Evolutionary conservation across 441 rosid genomes (phyloP).

Genomic region (Populus hybrid): DNA sequence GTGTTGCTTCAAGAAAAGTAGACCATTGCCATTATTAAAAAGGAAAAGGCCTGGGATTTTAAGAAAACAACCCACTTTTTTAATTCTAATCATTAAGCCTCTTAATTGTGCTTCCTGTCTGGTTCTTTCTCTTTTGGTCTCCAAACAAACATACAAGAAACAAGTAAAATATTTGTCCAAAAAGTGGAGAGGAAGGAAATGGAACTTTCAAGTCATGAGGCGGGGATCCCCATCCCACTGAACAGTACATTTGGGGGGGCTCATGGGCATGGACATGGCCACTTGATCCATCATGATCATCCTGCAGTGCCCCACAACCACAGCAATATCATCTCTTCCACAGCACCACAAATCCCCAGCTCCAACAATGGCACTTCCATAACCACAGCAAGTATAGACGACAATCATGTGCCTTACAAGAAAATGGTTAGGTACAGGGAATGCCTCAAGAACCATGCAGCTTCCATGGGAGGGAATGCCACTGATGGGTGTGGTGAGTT

Average conservation of each 20-base stretch:
- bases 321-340: constrained; percentile 26
- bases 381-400: constrained; percentile 14
- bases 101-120: constrained; percentile 27
- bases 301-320: constrained; percentile 30
- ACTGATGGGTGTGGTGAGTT: constrained; percentile 91
- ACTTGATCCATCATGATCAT: constrained; percentile 49
- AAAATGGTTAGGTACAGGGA: constrained; percentile 58
- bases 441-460: constrained; percentile 89
- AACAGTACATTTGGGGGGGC: constrained; percentile 48
- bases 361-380: constrained; percentile 26
- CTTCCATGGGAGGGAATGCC: constrained; percentile 82
- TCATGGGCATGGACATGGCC: constrained; percentile 30
- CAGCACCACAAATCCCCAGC: constrained; percentile 24
- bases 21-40: constrained; percentile 20
- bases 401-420: constrained; percentile 37
- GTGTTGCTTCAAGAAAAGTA: constrained; percentile 23
- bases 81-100: constrained; percentile 40
- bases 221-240: constrained; percentile 60
- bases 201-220: constrained; percentile 63
- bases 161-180: constrained; percentile 5
- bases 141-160: constrained; percentile 18
- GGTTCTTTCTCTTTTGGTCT: constrained; percentile 40
- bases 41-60: constrained; percentile 13
- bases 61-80: constrained; percentile 34
- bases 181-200: constrained; percentile 17